Percentiles rank a stretch among this genome's conserved stretches.
phyloP scores from a whole-genome alignment of 306 rosid genomes.

The Myrica gale region DNA sequence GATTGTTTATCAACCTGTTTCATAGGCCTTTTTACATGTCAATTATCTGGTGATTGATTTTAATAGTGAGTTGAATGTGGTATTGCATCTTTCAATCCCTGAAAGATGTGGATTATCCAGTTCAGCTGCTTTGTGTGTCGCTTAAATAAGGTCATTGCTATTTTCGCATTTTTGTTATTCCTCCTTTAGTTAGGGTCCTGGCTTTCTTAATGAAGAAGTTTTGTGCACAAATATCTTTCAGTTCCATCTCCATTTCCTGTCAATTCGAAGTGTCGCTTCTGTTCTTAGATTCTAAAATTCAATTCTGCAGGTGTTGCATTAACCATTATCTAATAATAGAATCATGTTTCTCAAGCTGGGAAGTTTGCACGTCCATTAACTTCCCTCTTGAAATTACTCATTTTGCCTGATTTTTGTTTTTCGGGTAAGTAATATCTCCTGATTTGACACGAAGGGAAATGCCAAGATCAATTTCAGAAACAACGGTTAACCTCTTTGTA shows the following conservation, averaged over 20 bases:
- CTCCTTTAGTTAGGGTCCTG: neutral
- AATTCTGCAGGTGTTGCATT: neutral
- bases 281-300: neutral
- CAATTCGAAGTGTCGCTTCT: neutral
- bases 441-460: neutral
- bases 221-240: neutral
- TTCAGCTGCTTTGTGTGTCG: neutral
- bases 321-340: neutral
- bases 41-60: constrained; percentile 3
- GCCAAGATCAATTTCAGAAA: neutral
- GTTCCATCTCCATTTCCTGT: neutral
- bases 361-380: neutral
- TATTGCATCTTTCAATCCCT: neutral
- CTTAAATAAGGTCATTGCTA: neutral
- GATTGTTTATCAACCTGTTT: neutral
- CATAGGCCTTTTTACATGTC: neutral
- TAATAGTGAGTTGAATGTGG: neutral
- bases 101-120: neutral
- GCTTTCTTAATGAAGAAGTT: no score
- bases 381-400: neutral
- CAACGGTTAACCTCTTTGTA: neutral
- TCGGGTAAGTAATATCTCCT: no score
- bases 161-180: neutral
- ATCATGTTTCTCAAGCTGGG: neutral
- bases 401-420: neutral